phyloP scores from a whole-genome alignment of 192 early-diverging fungal genomes.

The Backusella luteola region DNA sequence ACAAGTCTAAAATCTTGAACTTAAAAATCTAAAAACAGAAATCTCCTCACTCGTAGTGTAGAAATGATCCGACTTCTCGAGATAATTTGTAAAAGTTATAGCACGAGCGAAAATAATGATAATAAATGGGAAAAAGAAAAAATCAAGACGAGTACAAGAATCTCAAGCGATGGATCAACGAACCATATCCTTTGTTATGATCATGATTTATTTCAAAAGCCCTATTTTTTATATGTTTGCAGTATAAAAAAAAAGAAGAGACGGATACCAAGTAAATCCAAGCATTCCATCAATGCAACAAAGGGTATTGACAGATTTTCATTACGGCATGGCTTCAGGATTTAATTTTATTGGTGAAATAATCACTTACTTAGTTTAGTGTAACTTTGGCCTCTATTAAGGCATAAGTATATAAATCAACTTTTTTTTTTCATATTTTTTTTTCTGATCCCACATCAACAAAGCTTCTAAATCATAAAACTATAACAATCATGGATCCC shows the following conservation, averaged over 20 bases:
- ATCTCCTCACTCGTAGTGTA: too few relatives aligned
- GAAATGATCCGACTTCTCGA: not conserved
- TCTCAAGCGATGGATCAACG: not conserved
- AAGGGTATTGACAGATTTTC: not conserved
- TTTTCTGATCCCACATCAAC: not conserved
- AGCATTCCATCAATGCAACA: not conserved
- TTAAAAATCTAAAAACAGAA: too few relatives aligned
- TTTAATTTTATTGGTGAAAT: not conserved
- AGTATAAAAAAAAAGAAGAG: not conserved
- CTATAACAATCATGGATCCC: slow-evolving; percentile 6
- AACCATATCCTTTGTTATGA: not conserved
- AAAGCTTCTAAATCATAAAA: not conserved
- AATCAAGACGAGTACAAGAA: not conserved
- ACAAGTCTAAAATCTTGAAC: too few relatives aligned
- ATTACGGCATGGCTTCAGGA: not conserved
- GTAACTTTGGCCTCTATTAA: not conserved
- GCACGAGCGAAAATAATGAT: too few relatives aligned
- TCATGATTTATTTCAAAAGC: slow-evolving; percentile 1
- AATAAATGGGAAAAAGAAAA: not conserved
- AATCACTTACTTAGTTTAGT: not conserved
- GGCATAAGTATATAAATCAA: not conserved
- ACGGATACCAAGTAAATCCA: not conserved
- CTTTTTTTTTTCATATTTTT: not conserved
- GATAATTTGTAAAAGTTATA: not conserved
- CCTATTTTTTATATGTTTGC: not conserved